Conservation (phyloP, 2,329 filamentous ascomycete species). For the Verticillium klebahnii region DNA sequence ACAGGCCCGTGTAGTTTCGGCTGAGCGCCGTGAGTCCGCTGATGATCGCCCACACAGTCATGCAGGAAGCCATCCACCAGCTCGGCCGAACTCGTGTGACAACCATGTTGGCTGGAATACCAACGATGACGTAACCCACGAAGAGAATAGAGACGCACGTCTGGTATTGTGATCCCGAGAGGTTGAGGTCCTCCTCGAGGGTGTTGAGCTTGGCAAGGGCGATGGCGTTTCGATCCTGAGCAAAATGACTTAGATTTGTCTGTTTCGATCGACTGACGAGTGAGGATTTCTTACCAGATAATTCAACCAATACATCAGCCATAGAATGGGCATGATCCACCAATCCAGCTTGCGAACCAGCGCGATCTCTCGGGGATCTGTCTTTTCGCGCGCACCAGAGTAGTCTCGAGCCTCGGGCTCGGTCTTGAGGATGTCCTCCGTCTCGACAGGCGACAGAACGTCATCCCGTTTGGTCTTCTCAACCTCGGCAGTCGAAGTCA, state of each 20-base stretch:
- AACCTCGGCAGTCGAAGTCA: neutral
- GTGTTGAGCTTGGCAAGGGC: slow-evolving; percentile 51
- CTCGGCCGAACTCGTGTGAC: slow-evolving; percentile 8
- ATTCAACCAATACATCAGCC: slow-evolving; percentile 32
- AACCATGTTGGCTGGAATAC: slow-evolving; percentile 18
- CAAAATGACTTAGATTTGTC: neutral
- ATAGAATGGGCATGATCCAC: slow-evolving; percentile 33
- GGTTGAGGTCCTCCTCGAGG: slow-evolving; percentile 44
- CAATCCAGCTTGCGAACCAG: slow-evolving; percentile 29
- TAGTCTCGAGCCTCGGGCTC: slow-evolving; percentile 16
- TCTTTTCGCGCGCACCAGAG: slow-evolving; percentile 26
- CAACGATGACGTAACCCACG: slow-evolving; percentile 21
- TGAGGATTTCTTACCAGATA: slow-evolving; percentile 16
- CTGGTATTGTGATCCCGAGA: slow-evolving; percentile 26
- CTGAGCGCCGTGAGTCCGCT: slow-evolving; percentile 21
- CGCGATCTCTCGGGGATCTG: slow-evolving; percentile 24
- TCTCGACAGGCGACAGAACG: neutral
- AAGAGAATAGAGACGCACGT: slow-evolving; percentile 10
- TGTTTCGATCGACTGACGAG: neutral
- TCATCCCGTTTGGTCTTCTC: neutral
- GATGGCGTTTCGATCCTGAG: slow-evolving; percentile 50
- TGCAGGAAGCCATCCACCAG: slow-evolving; percentile 8
- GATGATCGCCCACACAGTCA: slow-evolving; percentile 20
- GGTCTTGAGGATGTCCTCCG: slow-evolving; percentile 1
- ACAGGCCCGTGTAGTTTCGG: slow-evolving; percentile 17